Evolutionary conservation across 1,139 yeast genomes (phyloP), one percentile per base, ranked within the genome.

Genomic region (Pichia sp.): DNA sequence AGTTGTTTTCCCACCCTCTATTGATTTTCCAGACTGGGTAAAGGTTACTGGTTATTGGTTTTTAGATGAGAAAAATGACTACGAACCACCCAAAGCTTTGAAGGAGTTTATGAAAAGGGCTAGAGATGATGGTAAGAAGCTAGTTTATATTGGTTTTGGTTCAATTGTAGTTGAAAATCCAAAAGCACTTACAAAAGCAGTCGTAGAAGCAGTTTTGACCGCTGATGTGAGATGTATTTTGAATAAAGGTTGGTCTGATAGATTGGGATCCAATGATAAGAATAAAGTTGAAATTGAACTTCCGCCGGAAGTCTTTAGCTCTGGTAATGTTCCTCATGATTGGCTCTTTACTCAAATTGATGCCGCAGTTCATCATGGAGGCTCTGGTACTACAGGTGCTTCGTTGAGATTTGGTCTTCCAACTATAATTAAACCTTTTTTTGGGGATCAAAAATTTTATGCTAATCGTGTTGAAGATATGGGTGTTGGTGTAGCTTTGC

Each of bases 291-390:
- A 65, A 19, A 55, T 71, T 7, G 73, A 66, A 24, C 61, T 85
- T n/a, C 96, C 96, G 0, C 66, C 69, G 0, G 78, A 79, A 48
- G 72, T 89, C 3, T 84, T 65, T 56, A 78, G 77, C 49, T 66
- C 84, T 11, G 91, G 91, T 4, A 60, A 80, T 11, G 69, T 85
- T 18, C 96, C 96, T 1, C 98, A 89, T 59, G 96, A 88, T 60
- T 91, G 97, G 97, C 66, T 89, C 34, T 89, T 89, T 61, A 84
- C 91, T 0, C 77, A 75, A 49, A 68, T 91, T 34, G 96, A 89
- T 62, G 96, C 91, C 0, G 95, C 95, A 1, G 96, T 89, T 4
- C 98, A 89, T 56, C 98, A 89, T 60, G 98, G 98, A 30, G 98
- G 98, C 0, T 83, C 95, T 0, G 98, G 98, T 1, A 86, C 97